A percentile compares a stretch with the other conserved stretches of the same genome.
These are phyloP conservation scores for Auriscalpium vulgare DNA, from an alignment of 768 basidiomycete species.

Conservation along the genomic window DNA sequence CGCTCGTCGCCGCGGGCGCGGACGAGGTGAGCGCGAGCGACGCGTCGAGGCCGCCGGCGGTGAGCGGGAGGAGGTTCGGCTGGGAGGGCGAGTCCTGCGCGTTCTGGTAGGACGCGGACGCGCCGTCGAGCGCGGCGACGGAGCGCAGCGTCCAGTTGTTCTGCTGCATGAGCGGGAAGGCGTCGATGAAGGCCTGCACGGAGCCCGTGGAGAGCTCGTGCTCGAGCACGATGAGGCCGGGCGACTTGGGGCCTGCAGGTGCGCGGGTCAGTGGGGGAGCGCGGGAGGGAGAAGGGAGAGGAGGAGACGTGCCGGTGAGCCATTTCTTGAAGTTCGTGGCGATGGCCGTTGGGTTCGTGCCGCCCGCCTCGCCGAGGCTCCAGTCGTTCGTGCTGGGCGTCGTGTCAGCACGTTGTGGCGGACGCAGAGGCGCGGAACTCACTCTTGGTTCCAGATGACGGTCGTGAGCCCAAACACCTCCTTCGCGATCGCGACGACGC, in stretches of 20 bases:
- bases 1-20: neutral
- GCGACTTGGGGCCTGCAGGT: conserved; percentile 40
- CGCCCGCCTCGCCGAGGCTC: conserved; percentile 40
- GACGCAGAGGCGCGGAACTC: conserved; percentile 16
- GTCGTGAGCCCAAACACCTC: conserved; percentile 81
- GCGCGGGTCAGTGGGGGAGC: too few species aligned
- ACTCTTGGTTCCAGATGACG: conserved; percentile 92
- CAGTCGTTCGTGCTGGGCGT: conserved; percentile 63
- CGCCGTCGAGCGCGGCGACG: conserved; percentile 31
- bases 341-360: conserved; percentile 41
- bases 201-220: conserved; percentile 65
- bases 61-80: neutral
- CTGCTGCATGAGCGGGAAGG: conserved; percentile 52
- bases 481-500: conserved; percentile 78
- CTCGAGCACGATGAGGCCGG: conserved; percentile 78
- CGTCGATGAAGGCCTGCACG: conserved; percentile 58
- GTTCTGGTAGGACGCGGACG: conserved; percentile 10
- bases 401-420: neutral
- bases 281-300: too few species aligned
- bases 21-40: neutral
- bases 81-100: neutral
- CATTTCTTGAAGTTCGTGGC: conserved; percentile 44
- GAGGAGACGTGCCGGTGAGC: conserved; percentile 23
- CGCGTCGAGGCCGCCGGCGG: neutral
- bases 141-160: conserved; percentile 69